These are phyloP conservation scores for Mycena haematopus DNA, from an alignment of 768 basidiomycete species.

Conservation along the genomic window DNA sequence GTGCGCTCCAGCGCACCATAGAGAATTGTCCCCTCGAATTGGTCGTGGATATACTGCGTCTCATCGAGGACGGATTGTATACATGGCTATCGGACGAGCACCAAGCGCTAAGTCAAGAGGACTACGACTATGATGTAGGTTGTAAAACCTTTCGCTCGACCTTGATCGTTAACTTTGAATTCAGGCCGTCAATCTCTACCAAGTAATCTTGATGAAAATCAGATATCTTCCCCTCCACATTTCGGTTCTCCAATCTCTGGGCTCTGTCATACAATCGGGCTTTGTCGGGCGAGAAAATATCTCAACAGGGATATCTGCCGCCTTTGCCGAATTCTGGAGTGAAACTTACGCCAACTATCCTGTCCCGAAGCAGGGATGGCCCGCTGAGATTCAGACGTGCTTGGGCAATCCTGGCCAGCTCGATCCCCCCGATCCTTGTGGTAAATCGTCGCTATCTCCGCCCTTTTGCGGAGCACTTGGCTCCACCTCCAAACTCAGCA, in stretches of 20 bases:
- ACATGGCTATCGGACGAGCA: conserved; percentile 72
- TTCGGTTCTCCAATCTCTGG: conserved; percentile 53
- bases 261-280: conserved; percentile 59
- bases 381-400: conserved; percentile 47
- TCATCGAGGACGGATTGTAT: conserved; percentile 58
- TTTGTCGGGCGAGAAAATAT: conserved; percentile 60
- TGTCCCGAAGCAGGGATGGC: conserved; percentile 61
- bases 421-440: conserved; percentile 12
- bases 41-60: conserved; percentile 51
- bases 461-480: conserved; percentile 23
- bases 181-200: conserved; percentile 69
- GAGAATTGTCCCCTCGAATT: conserved; percentile 62
- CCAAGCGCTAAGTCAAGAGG: conserved; percentile 53
- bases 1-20: conserved; percentile 59
- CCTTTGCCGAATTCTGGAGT: conserved; percentile 72
- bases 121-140: conserved; percentile 66
- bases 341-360: conserved; percentile 47
- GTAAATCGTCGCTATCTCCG: conserved; percentile 21
- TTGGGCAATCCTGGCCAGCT: conserved; percentile 26
- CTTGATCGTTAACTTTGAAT: conserved; percentile 11
- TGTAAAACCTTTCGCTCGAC: background rate
- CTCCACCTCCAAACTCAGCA: conserved; percentile 17
- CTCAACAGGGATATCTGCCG: conserved; percentile 48
- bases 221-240: conserved; percentile 50
- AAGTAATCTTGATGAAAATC: conserved; percentile 60